These are phyloP conservation scores for Paxillus rubicundulus DNA, from an alignment of 768 basidiomycete genomes.

Conservation along the genomic window DNA sequence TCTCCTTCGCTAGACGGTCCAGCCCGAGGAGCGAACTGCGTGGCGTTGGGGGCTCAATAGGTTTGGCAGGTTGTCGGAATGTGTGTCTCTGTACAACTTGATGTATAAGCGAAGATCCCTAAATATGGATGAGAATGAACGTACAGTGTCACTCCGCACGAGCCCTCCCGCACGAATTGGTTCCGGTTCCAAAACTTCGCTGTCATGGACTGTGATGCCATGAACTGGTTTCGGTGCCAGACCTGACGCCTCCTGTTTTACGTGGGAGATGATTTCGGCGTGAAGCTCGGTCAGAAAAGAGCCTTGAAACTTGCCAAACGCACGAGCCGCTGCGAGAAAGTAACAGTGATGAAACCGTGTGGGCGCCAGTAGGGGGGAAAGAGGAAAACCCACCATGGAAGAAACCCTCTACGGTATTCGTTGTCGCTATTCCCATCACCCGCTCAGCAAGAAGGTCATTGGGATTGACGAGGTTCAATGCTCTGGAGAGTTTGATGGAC, in stretches of 20 bases:
- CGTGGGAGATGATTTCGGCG: constrained; percentile 72
- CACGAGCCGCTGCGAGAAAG: constrained; percentile 55
- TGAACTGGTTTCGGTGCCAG: constrained; percentile 51
- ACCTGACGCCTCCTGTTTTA: constrained; percentile 59
- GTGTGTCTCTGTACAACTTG: constrained; percentile 59
- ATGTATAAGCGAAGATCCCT: constrained; percentile 4
- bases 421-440: constrained; percentile 78
- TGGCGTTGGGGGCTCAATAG: constrained; percentile 74
- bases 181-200: constrained; percentile 83
- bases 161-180: constrained; percentile 76
- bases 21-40: constrained; percentile 81
- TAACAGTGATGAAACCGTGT: background rate
- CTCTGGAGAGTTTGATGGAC: constrained; percentile 77
- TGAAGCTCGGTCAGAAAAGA: constrained; percentile 77
- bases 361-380: background rate
- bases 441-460: constrained; percentile 79
- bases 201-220: constrained; percentile 75
- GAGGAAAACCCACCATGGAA: constrained; percentile 51
- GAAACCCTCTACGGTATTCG: constrained; percentile 62
- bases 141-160: constrained; percentile 60
- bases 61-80: constrained; percentile 73
- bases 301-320: constrained; percentile 86
- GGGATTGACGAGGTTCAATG: constrained; percentile 75
- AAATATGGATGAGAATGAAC: constrained; percentile 13
- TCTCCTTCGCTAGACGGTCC: constrained; percentile 86